Evolutionary conservation across 768 basidiomycete species (phyloP).

Genomic region (Vishniacozyma victoriae): DNA sequence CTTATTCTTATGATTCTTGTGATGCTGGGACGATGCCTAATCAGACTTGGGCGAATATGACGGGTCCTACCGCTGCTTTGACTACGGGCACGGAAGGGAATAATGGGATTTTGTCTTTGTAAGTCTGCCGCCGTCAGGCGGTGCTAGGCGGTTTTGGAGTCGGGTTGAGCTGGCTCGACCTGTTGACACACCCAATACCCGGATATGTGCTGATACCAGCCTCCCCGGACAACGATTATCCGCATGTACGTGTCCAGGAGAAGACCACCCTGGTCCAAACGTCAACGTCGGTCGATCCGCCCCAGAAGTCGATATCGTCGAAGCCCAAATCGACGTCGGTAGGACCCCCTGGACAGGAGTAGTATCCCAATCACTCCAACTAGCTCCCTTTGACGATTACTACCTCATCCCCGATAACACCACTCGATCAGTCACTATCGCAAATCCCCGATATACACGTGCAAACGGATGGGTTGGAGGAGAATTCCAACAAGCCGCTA

Average conservation of each 20-base stretch:
- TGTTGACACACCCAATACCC: slow-evolving; percentile 2
- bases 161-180: not conserved
- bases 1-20: slow-evolving; percentile 76
- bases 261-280: slow-evolving; percentile 83
- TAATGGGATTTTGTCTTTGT: slow-evolving; percentile 35
- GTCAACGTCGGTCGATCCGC: slow-evolving; percentile 71
- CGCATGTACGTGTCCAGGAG: slow-evolving; percentile 78
- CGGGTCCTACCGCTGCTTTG: slow-evolving; percentile 26
- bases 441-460: slow-evolving; percentile 42
- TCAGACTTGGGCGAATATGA: slow-evolving; percentile 27
- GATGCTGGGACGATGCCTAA: slow-evolving; percentile 70
- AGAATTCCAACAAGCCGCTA: slow-evolving; percentile 44
- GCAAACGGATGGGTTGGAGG: slow-evolving; percentile 49
- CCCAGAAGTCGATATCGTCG: slow-evolving; percentile 85
- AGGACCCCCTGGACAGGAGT: slow-evolving; percentile 49
- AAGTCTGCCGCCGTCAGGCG: slow-evolving; percentile 5
- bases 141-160: not conserved
- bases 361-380: slow-evolving; percentile 74
- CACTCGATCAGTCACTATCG: slow-evolving; percentile 28
- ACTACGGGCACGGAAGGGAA: slow-evolving; percentile 22
- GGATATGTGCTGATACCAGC: slow-evolving; percentile 14
- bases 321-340: slow-evolving; percentile 56
- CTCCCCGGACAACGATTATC: slow-evolving; percentile 82
- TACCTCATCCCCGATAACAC: slow-evolving; percentile 53
- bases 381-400: slow-evolving; percentile 62